phyloP scores from a whole-genome alignment of 2,329 filamentous ascomycete species.

The Lithohypha guttulata region DNA sequence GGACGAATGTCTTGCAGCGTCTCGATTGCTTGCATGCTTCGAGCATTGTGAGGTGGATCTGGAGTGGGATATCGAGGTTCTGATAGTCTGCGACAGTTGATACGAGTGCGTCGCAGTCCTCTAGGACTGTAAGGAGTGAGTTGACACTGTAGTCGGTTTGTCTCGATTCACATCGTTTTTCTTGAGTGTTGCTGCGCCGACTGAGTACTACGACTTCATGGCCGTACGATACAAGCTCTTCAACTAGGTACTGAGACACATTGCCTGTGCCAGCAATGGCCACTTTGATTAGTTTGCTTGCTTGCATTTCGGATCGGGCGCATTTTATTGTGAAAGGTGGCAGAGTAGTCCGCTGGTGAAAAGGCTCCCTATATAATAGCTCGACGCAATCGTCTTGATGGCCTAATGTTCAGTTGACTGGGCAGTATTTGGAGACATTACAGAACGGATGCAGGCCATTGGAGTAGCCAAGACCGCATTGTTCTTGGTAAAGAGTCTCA shows the following conservation, averaged over 20 bases:
- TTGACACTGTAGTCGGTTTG: background rate
- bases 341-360: no score
- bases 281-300: no score
- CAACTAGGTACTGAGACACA: conserved; percentile 10
- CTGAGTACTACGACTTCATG: conserved; percentile 11
- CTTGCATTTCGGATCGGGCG: no score
- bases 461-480: no score
- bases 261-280: conserved; percentile 12
- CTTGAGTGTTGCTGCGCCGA: conserved; percentile 2
- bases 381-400: no score
- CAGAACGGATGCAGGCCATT: no score
- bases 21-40: conserved; percentile 7
- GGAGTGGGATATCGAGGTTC: conserved; percentile 2
- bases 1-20: conserved; percentile 10
- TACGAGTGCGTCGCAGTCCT: conserved; percentile 9
- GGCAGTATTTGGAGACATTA: no score
- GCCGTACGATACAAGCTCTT: conserved; percentile 5
- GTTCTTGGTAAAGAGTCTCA: no score
- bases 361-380: no score
- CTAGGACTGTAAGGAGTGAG: conserved; percentile 7
- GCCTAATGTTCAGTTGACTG: no score
- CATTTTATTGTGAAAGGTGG: no score
- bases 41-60: conserved; percentile 9
- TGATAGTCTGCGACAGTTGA: conserved; percentile 11
- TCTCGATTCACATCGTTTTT: conserved; percentile 1